Base-by-base conservation (phyloP, 1,139 yeast species). In the Meyerozyma sp. region DNA sequence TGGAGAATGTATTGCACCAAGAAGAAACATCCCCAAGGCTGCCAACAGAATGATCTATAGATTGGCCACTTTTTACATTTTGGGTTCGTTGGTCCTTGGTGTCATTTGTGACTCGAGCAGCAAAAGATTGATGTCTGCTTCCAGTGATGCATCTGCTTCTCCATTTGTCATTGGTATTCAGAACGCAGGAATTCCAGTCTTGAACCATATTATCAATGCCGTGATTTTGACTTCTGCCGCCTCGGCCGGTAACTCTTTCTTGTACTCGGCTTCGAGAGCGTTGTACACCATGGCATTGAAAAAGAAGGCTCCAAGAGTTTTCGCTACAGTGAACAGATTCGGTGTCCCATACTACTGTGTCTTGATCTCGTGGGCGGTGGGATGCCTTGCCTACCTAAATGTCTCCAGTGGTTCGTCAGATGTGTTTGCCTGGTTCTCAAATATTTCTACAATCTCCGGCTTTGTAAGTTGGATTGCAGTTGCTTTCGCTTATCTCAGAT, bases 231-330 rank as follows among this genome's bases (percentile, higher is more conserved):
- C 84, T 8, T 82, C 85, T 45, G 85, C 86, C 44, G 75, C 83
- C 49, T 80, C 87, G 11, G 86, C 91, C 8, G 82, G 85, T 41
- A 84, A 84, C 63, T 82, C 90, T 0, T 87, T 81, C 62, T 66
- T 83, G 49, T 84, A 83, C 62, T 81, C 84, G 46, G 82, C 85
- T 18, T 76, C 90, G 11, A 75, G 93, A 70, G 77, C 82, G 13
- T 65, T 82, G 37, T 84, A 79, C 57, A 82, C 85, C 36, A 65
- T 84, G 50, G 76, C 89, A 6, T 68, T 70, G 45, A 78, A 77
- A 56, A 83, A 84, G 14, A 73, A 74, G 59, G 88, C 90, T 21
- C 90, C 90, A 49, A 61, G 59, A 36, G 52, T 82, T 45, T 70
- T 85, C 50, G 74, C 72, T 34, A 74, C 68, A 50, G 73, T 82